Base-by-base conservation (phyloP, 306 rosid species). In the Lagenaria siceraria region DNA sequence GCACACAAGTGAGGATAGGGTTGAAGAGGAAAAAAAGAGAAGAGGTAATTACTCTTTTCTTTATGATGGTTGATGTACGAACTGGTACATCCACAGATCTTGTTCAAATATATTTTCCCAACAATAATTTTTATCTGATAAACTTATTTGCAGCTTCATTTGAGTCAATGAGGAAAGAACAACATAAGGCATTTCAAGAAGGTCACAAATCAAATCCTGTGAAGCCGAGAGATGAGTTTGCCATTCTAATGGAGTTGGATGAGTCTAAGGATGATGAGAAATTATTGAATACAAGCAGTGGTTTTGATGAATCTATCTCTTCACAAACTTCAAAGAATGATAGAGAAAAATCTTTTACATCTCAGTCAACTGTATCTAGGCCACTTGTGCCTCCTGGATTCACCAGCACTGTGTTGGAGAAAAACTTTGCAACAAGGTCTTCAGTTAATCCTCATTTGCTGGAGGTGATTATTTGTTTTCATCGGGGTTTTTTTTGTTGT, bases 301-400 rank as follows among this genome's bases (percentile, higher is more conserved):
- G 83, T 78, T 79, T 86, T 48, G 85, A 81, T 82, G 91, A 87
- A 62, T 73, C 86, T 75, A 72, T 46, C 36, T 53, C 76, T 79
- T 77, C 80, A 75, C 76, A 75, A 40, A 81, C 85, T 69, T 79
- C 87, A 77, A 87, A 77, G 81, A 83, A 85, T 80, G 97, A 88
- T 80, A 64, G 82, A 22, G 93, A 88, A 74, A 92, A 83, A 76
- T 77, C 89, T 62, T 80, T 87, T 56, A 89, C 82, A 69, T 66
- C 80, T 40, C 96, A 89, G 72, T 25, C 90, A 78, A 79, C 87
- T 72, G 87, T 88, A 52, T 78, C 93, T 61, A 90, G 99, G 83
- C 99, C 99, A 33, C 97, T 90, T 77, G 96, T 95, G 48, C 99
- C 99, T 49, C 99, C 99, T 19, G 99, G 99, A 74, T 95, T 95